phyloP scores from a whole-genome alignment of 148 eudicot genomes.

The Camellia granthamiana region DNA sequence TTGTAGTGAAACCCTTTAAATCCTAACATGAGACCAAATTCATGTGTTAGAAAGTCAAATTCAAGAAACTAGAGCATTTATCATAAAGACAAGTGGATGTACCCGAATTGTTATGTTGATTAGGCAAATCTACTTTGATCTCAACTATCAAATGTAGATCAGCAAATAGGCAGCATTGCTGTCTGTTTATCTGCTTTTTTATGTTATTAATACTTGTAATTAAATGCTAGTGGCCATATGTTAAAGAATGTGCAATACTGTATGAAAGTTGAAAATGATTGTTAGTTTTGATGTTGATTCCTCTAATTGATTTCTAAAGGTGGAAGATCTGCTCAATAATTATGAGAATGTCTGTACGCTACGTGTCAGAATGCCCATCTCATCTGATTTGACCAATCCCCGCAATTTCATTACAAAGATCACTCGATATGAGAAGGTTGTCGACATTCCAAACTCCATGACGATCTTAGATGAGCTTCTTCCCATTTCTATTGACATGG shows the following conservation, averaged over 20 bases:
- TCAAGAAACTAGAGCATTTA: too few species aligned
- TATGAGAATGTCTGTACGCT: conserved; percentile 55
- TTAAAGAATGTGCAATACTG: not conserved
- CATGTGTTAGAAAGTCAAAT: too few species aligned
- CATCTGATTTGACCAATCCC: conserved; percentile 52
- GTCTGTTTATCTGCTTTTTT: too few species aligned
- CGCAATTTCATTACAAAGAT: conserved; percentile 59
- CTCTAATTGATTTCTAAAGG: conserved; percentile 24
- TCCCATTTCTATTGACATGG: conserved; percentile 57
- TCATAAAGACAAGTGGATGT: too few species aligned
- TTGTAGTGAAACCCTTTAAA: too few species aligned
- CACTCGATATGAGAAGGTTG: conserved; percentile 47
- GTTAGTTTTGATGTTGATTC: conserved; percentile 3
- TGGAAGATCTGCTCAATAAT: conserved; percentile 48
- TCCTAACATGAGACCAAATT: too few species aligned
- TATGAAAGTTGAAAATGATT: not conserved
- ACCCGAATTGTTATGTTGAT: too few species aligned
- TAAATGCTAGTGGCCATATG: not conserved
- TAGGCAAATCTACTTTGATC: too few species aligned
- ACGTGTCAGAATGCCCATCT: conserved; percentile 56
- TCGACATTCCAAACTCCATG: conserved; percentile 57
- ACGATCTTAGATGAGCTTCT: conserved; percentile 53
- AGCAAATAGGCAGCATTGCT: too few species aligned
- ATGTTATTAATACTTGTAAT: not conserved
- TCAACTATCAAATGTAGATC: too few species aligned